Evolutionary conservation across 2,329 filamentous ascomycete genomes (phyloP), one percentile per base, ranked within the genome.

Genomic region (Paraphoma chrysanthemicola): DNA sequence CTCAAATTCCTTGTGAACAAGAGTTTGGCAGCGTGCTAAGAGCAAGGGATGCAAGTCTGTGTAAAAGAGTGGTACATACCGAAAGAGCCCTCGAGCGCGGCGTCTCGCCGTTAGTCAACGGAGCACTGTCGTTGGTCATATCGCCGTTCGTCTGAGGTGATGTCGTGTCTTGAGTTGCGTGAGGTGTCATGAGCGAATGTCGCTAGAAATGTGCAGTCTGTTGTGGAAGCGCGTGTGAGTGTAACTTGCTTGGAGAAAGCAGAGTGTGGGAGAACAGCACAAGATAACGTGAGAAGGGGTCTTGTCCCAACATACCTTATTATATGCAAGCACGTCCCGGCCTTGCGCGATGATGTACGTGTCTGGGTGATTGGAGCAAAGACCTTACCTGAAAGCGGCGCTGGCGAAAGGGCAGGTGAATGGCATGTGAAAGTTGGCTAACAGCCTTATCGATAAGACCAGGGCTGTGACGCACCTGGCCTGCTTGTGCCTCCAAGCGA

Each of bases 21-120:
- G 45, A 38, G 47, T 50, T 45, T 51, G 14, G 39, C n/a, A 28
- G n/a, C 17, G 36, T 31, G 38, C 9, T 36, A 39, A 48, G 31
- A 47, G 39, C 28, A 38, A 43, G 36, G 29, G 30, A 44, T 41
- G 28, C 14, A 10, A 3, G 33, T 36, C 14, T 36, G 10, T 36
- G 33, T 14, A 10, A 9, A 33, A 38, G 23, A 23, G 12, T 2
- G 49, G 43, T 30, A 74, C 76, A 53, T 73, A 79, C 77, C 53
- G 74, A 76, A 42, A 79, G 53, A 56, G 76, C 71, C 59, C 74
- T 75, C 30, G 74, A 79, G 42, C 67, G 67, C 39, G 72, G 69
- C 66, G 73, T 74, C 60, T 78, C 76, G 66, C 77, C 77, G 62
- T 79, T 79, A 54, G 74, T 77, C 54, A 77, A 50, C 30, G 75